These are phyloP conservation scores for Entomortierella lignicola DNA, from an alignment of 192 early-diverging fungal species.

Conservation along the genomic window DNA sequence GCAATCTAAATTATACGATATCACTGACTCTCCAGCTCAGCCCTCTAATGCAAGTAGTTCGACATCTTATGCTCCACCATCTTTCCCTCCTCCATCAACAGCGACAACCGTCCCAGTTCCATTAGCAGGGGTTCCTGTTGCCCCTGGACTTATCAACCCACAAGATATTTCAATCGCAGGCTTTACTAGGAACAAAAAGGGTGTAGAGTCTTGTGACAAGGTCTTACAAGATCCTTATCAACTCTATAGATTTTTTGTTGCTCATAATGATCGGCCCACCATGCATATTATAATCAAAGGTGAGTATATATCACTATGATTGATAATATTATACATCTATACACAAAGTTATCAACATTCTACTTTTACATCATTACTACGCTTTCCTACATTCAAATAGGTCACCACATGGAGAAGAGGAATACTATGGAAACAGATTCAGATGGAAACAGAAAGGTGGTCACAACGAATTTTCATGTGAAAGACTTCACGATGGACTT, in stretches of 20 bases:
- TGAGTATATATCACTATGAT: background rate
- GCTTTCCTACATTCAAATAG: conserved; percentile 15
- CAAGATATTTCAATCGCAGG: conserved; percentile 49
- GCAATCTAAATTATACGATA: background rate
- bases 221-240: conserved; percentile 41
- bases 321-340: background rate
- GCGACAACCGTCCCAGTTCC: background rate
- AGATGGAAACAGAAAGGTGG: conserved; percentile 21
- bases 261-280: conserved; percentile 50
- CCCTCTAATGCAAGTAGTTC: background rate
- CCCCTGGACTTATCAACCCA: conserved; percentile 20
- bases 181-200: conserved; percentile 12
- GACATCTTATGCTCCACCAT: conserved; percentile 11
- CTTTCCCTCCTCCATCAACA: conserved; percentile 7
- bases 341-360: background rate
- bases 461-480: background rate
- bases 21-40: background rate
- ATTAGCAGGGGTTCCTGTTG: conserved; percentile 36
- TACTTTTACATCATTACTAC: background rate
- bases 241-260: conserved; percentile 53
- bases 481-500: conserved; percentile 52
- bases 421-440: conserved; percentile 16
- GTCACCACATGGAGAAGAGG: conserved; percentile 31
- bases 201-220: conserved; percentile 27
- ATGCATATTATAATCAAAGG: conserved; percentile 43